phyloP scores from a whole-genome alignment of 768 basidiomycete species.

The Rhodotorula taiwanensis region DNA sequence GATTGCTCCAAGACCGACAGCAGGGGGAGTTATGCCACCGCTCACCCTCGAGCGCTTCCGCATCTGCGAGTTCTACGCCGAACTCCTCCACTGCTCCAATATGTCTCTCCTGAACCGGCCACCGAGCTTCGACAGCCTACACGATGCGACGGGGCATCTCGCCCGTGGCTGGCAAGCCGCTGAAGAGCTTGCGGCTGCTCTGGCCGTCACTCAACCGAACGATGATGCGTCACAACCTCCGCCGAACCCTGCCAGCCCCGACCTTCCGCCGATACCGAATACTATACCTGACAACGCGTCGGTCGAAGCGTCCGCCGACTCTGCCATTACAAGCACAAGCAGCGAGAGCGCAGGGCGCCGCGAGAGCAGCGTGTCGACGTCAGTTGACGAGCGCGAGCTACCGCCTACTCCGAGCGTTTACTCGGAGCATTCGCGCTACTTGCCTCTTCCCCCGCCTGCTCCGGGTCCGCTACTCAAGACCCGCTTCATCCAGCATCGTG shows the following conservation, averaged over 20 bases:
- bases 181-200: constrained; percentile 79
- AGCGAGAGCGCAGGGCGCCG: neutral
- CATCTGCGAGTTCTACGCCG: constrained; percentile 92
- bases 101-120: constrained; percentile 90
- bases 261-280: too few species aligned
- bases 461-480: constrained; percentile 73
- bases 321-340: too few species aligned
- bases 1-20: constrained; percentile 59
- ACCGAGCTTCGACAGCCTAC: constrained; percentile 66
- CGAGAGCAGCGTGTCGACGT: neutral
- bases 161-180: constrained; percentile 73
- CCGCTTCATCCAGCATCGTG: constrained; percentile 64
- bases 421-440: constrained; percentile 21
- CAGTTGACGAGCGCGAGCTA: constrained; percentile 4
- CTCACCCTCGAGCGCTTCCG: constrained; percentile 92
- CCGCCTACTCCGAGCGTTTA: constrained; percentile 21
- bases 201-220: constrained; percentile 47
- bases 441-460: constrained; percentile 31
- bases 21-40: constrained; percentile 65
- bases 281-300: neutral
- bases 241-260: too few species aligned
- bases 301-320: neutral
- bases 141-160: constrained; percentile 61
- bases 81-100: constrained; percentile 93
- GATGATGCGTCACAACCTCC: neutral